Conservation (phyloP, 306 rosid species). For the Elaeagnus macrophylla region DNA sequence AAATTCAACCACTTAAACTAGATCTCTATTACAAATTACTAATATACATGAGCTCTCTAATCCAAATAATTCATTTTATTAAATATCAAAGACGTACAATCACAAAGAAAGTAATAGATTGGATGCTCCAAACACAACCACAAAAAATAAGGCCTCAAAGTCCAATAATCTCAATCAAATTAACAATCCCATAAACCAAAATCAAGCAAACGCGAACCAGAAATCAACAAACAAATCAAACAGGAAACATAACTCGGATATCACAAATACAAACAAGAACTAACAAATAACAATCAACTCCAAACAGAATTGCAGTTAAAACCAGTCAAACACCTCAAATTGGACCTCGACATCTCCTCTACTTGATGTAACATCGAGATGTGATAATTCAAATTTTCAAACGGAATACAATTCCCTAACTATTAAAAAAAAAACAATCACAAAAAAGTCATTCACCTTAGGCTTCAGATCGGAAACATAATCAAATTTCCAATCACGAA, state of each 20-base stretch:
- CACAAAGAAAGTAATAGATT: slow-evolving; percentile 15
- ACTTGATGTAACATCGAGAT: too few species aligned
- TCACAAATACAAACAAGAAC: neutral
- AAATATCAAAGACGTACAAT: neutral
- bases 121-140: slow-evolving; percentile 10
- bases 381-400: too few species aligned
- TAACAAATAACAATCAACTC: neutral
- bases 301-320: too few species aligned
- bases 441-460: slow-evolving; percentile 33
- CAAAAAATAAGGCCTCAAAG: neutral
- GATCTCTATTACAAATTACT: too few species aligned
- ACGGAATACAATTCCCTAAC: neutral
- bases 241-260: neutral
- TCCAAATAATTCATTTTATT: too few species aligned
- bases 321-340: too few species aligned
- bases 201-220: neutral
- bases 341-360: too few species aligned
- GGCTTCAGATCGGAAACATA: slow-evolving; percentile 54
- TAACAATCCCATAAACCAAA: neutral
- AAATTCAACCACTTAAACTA: too few species aligned
- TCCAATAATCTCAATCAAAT: neutral
- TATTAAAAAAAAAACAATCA: neutral
- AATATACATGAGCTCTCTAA: too few species aligned
- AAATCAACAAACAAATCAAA: neutral
- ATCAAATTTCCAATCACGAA: slow-evolving; percentile 55